phyloP scores from a whole-genome alignment of 2,329 filamentous ascomycete genomes.

The Immersiporthe knoxdaviesiana region DNA sequence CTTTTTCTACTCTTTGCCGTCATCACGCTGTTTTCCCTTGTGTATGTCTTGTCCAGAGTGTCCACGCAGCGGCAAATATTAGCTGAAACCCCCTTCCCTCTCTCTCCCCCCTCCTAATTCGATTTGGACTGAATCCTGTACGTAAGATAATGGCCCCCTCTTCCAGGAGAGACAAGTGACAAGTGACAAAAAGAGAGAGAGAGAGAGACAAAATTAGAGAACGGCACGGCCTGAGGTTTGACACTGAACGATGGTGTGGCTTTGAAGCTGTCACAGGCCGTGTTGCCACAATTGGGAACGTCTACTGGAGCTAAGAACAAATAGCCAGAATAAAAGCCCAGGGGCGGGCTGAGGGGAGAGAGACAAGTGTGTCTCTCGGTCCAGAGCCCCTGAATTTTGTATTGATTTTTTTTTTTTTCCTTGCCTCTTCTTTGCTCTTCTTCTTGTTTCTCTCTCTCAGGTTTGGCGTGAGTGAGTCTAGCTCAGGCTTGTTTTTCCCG shows the following conservation, averaged over 20 bases:
- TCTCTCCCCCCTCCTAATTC: too few species aligned
- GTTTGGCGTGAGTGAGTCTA: too few species aligned
- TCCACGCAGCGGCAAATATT: background rate
- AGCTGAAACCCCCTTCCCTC: background rate
- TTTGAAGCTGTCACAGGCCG: background rate
- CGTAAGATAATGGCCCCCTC: background rate
- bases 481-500: too few species aligned
- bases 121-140: too few species aligned
- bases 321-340: background rate
- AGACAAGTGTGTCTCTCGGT: constrained; percentile 3
- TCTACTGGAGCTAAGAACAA: background rate
- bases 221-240: background rate
- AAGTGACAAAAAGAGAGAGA: too few species aligned
- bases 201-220: background rate
- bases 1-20: background rate
- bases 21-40: background rate
- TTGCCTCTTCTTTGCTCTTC: too few species aligned
- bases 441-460: background rate
- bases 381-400: background rate
- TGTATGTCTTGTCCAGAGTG: background rate
- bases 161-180: background rate
- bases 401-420: background rate
- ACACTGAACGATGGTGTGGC: background rate
- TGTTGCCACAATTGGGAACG: constrained; percentile 4
- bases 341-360: background rate